Evolutionary conservation across 106 monocot species (phyloP).

Genomic region (Gastrodia elata): DNA sequence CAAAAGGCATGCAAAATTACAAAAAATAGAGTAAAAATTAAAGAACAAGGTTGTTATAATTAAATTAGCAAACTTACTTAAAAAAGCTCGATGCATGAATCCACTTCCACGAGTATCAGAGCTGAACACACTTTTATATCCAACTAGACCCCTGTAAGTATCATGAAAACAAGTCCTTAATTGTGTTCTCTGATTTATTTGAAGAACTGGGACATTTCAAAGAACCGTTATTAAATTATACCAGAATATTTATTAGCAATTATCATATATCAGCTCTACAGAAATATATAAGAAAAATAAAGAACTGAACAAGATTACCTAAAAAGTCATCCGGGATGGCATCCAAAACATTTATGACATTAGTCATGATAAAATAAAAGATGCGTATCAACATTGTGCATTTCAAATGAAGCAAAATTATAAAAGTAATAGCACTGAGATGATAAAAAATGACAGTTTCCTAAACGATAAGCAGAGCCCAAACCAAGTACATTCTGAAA

Average conservation of each 20-base stretch:
- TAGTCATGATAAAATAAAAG: background rate
- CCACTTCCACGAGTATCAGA: slow-evolving; percentile 94
- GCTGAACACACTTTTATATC: slow-evolving; percentile 93
- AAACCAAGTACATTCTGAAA: background rate
- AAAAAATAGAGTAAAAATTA: background rate
- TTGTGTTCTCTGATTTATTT: background rate
- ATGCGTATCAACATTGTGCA: background rate
- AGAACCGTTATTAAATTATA: background rate
- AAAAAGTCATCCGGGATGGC: background rate
- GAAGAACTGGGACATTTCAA: background rate
- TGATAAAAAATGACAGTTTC: background rate
- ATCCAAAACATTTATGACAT: background rate
- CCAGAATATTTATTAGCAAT: background rate
- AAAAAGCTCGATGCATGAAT: slow-evolving; percentile 97
- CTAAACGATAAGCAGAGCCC: background rate
- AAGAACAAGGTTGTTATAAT: background rate
- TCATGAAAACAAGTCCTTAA: background rate
- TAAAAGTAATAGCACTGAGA: background rate
- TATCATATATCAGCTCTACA: background rate
- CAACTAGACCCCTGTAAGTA: slow-evolving; percentile 76
- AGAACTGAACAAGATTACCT: background rate
- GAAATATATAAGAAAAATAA: background rate
- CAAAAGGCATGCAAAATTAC: background rate
- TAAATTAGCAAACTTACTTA: slow-evolving; percentile 29
- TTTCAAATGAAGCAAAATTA: background rate